Base-by-base conservation (phyloP, 2,329 filamentous ascomycete genomes). In the Pseudocercospora ulei region DNA sequence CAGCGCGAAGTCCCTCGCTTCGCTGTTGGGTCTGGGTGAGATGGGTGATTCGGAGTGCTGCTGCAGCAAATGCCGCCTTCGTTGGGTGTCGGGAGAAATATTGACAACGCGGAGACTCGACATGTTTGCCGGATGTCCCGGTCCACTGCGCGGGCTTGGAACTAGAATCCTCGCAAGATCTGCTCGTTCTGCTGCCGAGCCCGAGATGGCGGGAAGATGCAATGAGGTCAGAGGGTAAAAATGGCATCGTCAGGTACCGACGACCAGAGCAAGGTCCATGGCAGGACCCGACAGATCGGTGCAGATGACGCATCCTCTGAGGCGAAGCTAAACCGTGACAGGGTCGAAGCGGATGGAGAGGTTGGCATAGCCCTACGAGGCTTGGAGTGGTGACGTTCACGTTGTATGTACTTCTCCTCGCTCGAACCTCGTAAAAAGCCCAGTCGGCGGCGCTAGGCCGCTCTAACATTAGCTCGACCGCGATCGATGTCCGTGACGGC, bases 51-150 rank as follows among this genome's bases (percentile, higher is more conserved):
- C 39, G 38, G 22, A 31, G 2, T 38, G 13, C n/a, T 23, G 12
- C 4, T 41, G 38, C 31, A 19, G 16, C 9, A 39, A 23, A 6
- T 20, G 39, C 30, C 29, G 39, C 22, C 25, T 26, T 9, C 13
- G 17, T 12, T 36, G 27, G 7, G 18, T 23, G 11, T 43, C 23
- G 7, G 43, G 39, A 25, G 39, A 40, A 5, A 37, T 37, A 31
- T 46, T 46, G 22, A 46, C 39, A 5, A 46, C 36, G 29, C 43
- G 36, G 2, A 46, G 43, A 28, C 36, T 33, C 23, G 40, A 46
- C 43, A 46, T 46, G 16, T 41, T 36, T 25, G 20, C 38, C 11
- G 43, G 35, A 14, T 12, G 13, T 18, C 43, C 38, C 19, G 35
- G 41, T 14, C 35, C 30, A 38, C 39, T 38, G 17, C 43, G 38